Evolutionary conservation across 1,139 yeast genomes (phyloP), one percentile per base, ranked within the genome.

Genomic region (Taphrina wiesneri): DNA sequence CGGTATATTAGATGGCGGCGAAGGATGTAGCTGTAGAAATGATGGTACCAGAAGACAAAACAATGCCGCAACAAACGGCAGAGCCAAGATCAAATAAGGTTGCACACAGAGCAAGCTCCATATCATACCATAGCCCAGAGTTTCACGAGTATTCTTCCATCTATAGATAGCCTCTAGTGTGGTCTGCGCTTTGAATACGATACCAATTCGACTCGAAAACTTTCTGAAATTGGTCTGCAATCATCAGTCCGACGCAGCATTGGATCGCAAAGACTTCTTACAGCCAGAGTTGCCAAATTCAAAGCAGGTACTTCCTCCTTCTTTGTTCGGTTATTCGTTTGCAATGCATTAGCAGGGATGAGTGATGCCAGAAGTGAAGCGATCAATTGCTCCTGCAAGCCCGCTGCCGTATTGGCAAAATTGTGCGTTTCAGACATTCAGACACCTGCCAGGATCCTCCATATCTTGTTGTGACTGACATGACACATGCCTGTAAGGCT

Each of bases 41-140:
- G 89, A 90, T 0, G 96, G 93, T 0, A 87, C 78, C 77, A 90
- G 80, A 1, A 87, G 77, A 0, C 86, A 86, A 68, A 82, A 79
- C 45, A 87, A 74, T 3, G 89, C 67, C 62, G 79, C 81, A 0
- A 86, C 69, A 45, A 88, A 73, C 0, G 97, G 97, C 51, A 86
- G 78, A 0, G 86, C 82, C 45, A 87, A 75, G 6, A 90, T 78
- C 62, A 88, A 76, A 73, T 86, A 86, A 0, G 97, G 97, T 78
- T 88, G 83, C 53, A 87, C 75, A 72, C 89, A 62, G 13, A 62
- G 53, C 54, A 62, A 19, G 13, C 54, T 53, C 60, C 60, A 62
- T n/a, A 62, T 52, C 60, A 62, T 62, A 19, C 60, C 60, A 32
- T 45, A 62, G 2, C 60, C 49, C 34, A 62, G 46, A 11, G 65